Base-by-base conservation (phyloP, 2,329 filamentous ascomycete genomes). In the Fusarium tricinctum region DNA sequence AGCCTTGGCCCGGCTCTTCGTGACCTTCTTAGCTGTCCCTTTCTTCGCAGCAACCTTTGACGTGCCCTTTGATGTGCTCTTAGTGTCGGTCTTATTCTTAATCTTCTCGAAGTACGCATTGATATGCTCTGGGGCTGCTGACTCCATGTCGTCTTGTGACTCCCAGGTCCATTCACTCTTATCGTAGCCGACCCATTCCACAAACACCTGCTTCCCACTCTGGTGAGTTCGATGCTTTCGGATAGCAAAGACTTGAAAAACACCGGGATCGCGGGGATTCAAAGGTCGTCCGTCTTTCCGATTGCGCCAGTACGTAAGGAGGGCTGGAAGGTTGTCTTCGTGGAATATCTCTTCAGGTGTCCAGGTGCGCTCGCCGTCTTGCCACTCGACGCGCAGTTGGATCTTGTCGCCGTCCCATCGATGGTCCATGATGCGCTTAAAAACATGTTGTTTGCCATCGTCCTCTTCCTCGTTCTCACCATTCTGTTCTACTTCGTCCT, bases 121-220 rank as follows among this genome's bases (percentile, higher is more conserved):
- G 17, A 78, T 66, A 4, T 76, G 46, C 8, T 65, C 62, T 3
- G 71, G 69, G 8, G 76, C 77, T 4, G 74, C 71, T 55, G 74
- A 63, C 39, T 76, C 63, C 0, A 80, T 67, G 5, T 47, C 59
- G 2, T 47, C 45, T 8, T 69, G 63, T 3, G 73, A 59, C 59
- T 78, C 69, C 79, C 79, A 81, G 4, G 75, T 74, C 6, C 60
- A 70, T 1, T 79, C 75, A 12, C 63, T 50, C 10, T 68, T 55
- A 5, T 70, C 70, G 40, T 75, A 80, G 13, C 79, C 79, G 6
- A 79, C 58, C 79, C 79, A 81, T 60, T 80, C 79, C 2, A 81
- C 77, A 10, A 74, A 60, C 30, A 80, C 62, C 20, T 69, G 68
- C 40, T 71, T 72, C 50, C 70, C 73, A 8, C 74, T 68, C 17